Percentiles rank a stretch among this genome's conserved stretches.
Evolutionary conservation across 352 stramenopile genomes (phyloP).

Genomic region (Phytophthora litchii): DNA sequence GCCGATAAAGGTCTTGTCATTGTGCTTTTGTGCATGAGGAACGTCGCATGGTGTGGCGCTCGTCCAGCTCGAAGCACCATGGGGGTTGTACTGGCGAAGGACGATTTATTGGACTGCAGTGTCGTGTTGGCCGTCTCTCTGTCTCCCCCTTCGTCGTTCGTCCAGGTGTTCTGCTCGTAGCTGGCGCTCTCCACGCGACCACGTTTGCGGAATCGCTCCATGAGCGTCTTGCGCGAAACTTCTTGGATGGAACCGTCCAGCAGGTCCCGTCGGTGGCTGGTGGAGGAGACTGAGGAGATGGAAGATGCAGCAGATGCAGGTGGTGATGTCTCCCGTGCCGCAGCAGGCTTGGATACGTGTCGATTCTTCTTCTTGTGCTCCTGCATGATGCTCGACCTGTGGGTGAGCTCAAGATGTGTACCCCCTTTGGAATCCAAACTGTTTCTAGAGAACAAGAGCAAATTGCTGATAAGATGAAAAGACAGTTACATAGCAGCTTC

Average conservation of each 20-base stretch:
- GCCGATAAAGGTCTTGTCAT: slow-evolving; percentile 23
- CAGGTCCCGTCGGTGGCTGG: slow-evolving; percentile 33
- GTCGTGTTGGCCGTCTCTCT: slow-evolving; percentile 1
- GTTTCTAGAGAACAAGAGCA: too few relatives aligned
- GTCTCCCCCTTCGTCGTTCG: not conserved
- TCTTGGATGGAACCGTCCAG: slow-evolving; percentile 38
- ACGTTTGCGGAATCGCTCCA: slow-evolving; percentile 65
- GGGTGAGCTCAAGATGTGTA: not conserved
- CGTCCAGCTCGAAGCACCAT: slow-evolving; percentile 13
- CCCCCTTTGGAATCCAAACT: not conserved
- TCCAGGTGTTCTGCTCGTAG: slow-evolving; percentile 32
- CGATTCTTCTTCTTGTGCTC: slow-evolving; percentile 36
- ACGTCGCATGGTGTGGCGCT: slow-evolving; percentile 25
- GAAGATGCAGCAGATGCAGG: not conserved
- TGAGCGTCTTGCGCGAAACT: slow-evolving; percentile 37
- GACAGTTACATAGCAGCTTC: too few relatives aligned
- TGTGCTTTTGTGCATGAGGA: slow-evolving; percentile 25
- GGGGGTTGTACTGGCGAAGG: slow-evolving; percentile 26
- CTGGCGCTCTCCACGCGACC: slow-evolving; percentile 71
- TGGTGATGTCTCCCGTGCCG: slow-evolving; percentile 19
- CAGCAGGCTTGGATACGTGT: slow-evolving; percentile 36
- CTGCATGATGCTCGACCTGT: slow-evolving; percentile 18
- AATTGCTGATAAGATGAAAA: too few relatives aligned
- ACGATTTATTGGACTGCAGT: slow-evolving; percentile 20
- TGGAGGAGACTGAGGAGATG: not conserved